Evolutionary conservation across 176 grass and related monocot genomes (phyloP).

Genomic region (Eragrostis curvula): DNA sequence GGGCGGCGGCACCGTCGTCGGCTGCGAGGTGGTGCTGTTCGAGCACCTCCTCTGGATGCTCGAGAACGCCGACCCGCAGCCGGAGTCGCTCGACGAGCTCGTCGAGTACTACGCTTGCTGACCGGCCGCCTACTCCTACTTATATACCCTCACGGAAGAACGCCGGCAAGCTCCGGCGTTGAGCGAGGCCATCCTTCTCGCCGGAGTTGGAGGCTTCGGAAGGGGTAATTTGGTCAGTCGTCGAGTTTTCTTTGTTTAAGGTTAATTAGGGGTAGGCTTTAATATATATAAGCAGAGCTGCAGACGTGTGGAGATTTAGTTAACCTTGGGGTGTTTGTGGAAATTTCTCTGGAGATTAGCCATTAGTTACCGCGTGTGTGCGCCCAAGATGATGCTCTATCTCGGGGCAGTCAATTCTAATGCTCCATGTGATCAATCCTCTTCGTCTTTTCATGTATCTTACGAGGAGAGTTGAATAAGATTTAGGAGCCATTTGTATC

Average conservation of each 20-base stretch:
- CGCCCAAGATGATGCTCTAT: constrained; percentile 45
- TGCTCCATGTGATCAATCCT: constrained; percentile 32
- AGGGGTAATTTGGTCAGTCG: constrained; percentile 33
- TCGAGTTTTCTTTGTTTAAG: constrained; percentile 31
- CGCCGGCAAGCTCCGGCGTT: background rate
- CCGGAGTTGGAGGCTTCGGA: constrained; percentile 29
- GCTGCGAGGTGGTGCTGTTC: constrained; percentile 97
- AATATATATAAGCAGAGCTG: constrained; percentile 39
- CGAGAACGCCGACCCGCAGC: constrained; percentile 86
- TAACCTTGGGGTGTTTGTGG: constrained; percentile 45
- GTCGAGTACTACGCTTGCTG: constrained; percentile 88
- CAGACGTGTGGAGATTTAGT: constrained; percentile 22
- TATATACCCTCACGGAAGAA: background rate
- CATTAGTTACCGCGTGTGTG: background rate
- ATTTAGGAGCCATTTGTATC: constrained; percentile 32
- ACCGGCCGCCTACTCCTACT: background rate
- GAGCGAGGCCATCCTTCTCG: background rate
- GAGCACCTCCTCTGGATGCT: constrained; percentile 99
- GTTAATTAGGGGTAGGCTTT: constrained; percentile 50
- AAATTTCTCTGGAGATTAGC: constrained; percentile 41
- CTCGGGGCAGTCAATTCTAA: constrained; percentile 31
- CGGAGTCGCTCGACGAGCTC: constrained; percentile 88
- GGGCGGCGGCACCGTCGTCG: constrained; percentile 68
- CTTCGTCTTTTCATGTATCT: background rate
- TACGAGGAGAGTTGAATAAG: constrained; percentile 42